Conservation (phyloP, 257 asterid genomes). For the Verbascum thapsus region DNA sequence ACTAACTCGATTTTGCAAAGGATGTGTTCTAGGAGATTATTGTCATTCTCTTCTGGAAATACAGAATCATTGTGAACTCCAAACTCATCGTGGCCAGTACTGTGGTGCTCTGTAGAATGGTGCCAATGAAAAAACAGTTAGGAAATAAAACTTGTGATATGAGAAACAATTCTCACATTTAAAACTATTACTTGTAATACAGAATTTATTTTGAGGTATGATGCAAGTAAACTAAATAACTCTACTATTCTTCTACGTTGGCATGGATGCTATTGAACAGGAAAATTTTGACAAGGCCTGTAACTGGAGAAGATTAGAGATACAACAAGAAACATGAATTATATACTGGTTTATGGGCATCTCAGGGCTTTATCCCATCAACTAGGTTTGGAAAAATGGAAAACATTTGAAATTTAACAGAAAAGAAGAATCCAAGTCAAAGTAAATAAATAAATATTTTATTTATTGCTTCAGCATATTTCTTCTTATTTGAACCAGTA, state of each 20-base stretch:
- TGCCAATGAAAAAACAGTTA: slow-evolving; percentile 24
- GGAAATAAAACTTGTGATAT: not conserved
- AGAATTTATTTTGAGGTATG: not conserved
- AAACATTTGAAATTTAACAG: not conserved
- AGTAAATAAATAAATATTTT: not conserved
- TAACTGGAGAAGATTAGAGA: slow-evolving; percentile 9
- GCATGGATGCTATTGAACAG: not conserved
- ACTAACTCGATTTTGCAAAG: slow-evolving; percentile 68
- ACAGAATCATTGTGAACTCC: slow-evolving; percentile 44
- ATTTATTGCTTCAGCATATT: not conserved
- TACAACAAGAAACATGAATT: not conserved
- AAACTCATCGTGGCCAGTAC: slow-evolving; percentile 50
- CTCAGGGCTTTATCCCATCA: not conserved
- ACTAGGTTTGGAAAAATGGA: not conserved
- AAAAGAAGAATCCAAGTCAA: not conserved
- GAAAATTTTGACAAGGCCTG: not conserved
- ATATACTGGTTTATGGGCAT: not conserved
- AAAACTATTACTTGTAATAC: too few relatives aligned
- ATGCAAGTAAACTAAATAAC: not conserved
- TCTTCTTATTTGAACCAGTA: not conserved
- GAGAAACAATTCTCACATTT: too few relatives aligned
- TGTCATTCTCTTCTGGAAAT: slow-evolving; percentile 46
- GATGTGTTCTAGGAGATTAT: slow-evolving; percentile 51
- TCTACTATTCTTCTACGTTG: not conserved
- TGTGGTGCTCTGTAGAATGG: slow-evolving; percentile 46